Evolutionary conservation across 805 yeast genomes (phyloP), one percentile per base, ranked within the genome.

Genomic region (Isabelozyma rhagii): DNA sequence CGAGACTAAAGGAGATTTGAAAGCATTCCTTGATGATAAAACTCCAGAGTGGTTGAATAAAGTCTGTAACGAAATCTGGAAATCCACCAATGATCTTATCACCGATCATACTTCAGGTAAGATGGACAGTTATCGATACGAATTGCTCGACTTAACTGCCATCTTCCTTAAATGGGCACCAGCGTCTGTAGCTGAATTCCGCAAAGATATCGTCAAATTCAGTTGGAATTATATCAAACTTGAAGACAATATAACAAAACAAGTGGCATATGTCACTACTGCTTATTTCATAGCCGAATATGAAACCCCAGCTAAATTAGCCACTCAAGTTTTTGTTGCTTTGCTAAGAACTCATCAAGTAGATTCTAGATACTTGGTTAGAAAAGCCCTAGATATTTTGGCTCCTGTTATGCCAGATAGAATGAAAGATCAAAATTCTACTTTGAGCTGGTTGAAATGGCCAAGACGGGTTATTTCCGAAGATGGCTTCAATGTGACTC

Each of bases 151-250:
- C 56, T 66, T 91, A 62, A 87, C 98, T 0, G 84, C 97, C 0
- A 68, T 87, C 42, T 69, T 94, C 42, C 80, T 91, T 25, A 84
- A 84, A 60, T 80, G 83, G 67, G 84, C 88, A 1, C 83, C 96
- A 0, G 65, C 70, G 0, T 67, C 75, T 9, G 76, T 89, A 25
- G 70, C 79, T 7, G 86, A 82, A 13, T 77, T 80, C 55, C 77
- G 88, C 41, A 93, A 90, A 61, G 96, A 91, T 57, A 82, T 94
- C 41, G 89, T 94, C 65, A 90, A 89, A 64, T 94, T 91, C 69
- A 87, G 91, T 57, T 94, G 99, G 99, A 88, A 89, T 56, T 88
- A 85, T 59, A 85, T 94, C 61, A 89, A 89, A 57, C 71, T 92
- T 31, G 97, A 92, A 54, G 99, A 94, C 62, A 80, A 84, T 46